Evolutionary conservation across 495 filamentous ascomycete genomes (phyloP).

Genomic region (Talaromyces nanjingensis): DNA sequence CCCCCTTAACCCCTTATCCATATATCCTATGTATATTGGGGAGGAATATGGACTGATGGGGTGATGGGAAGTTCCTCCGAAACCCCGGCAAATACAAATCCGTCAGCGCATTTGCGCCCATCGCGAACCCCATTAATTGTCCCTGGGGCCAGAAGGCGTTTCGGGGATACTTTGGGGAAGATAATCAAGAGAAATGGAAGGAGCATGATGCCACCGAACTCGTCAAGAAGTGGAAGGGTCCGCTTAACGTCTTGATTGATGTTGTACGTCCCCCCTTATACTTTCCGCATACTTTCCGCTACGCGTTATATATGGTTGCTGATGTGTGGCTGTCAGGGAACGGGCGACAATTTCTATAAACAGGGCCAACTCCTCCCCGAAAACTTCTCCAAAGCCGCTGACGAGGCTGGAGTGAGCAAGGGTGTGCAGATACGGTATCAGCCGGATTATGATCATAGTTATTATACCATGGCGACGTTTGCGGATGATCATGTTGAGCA

Average conservation of each 20-base stretch:
- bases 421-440: constrained; percentile 74
- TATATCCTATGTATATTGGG: too few species aligned
- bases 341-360: constrained; percentile 93
- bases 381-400: constrained; percentile 77
- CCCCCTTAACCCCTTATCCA: too few species aligned
- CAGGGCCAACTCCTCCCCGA: constrained; percentile 87
- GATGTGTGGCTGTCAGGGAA: constrained; percentile 39
- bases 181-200: constrained; percentile 66
- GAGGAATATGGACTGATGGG: too few species aligned
- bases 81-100: constrained; percentile 83
- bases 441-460: constrained; percentile 91
- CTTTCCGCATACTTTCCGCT: too few species aligned
- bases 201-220: constrained; percentile 91
- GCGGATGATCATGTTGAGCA: constrained; percentile 84
- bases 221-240: constrained; percentile 63
- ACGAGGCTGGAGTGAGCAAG: constrained; percentile 54
- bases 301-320: too few species aligned
- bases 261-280: constrained; percentile 33
- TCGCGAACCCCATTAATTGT: constrained; percentile 76
- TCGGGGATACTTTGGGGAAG: constrained; percentile 75
- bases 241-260: constrained; percentile 72
- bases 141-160: constrained; percentile 98
- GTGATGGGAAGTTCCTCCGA: constrained; percentile 59
- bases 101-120: constrained; percentile 87
- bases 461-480: constrained; percentile 89